Percentiles rank a stretch among this genome's conserved stretches.
Evolutionary conservation across 768 basidiomycete genomes (phyloP).

Genomic region (Fibroporia radiculosa): DNA sequence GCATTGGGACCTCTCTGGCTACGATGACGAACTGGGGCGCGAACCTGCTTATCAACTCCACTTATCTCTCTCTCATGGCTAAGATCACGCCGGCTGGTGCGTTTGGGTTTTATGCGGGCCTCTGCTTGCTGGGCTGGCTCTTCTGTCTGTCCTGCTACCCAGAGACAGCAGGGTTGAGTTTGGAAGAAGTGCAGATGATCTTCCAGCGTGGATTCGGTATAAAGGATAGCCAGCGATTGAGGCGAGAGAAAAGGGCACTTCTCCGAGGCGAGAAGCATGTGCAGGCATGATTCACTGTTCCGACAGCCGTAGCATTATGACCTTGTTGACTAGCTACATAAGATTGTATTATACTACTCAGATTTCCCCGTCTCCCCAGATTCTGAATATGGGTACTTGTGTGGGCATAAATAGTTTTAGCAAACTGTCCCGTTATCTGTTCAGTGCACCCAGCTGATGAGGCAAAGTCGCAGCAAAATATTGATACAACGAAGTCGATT

Average conservation of each 20-base stretch:
- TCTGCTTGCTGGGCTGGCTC: conserved; percentile 61
- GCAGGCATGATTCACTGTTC: neutral
- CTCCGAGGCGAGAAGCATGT: neutral
- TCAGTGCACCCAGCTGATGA: too few species aligned
- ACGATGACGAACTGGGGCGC: conserved; percentile 75
- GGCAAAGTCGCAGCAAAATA: too few species aligned
- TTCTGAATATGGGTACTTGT: neutral
- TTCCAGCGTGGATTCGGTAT: conserved; percentile 63
- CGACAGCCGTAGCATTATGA: too few species aligned
- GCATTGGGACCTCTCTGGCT: conserved; percentile 66
- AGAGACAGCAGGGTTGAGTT: conserved; percentile 67
- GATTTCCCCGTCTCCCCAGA: neutral
- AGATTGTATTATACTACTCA: too few species aligned
- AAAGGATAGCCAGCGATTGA: conserved; percentile 42
- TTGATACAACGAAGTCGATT: too few species aligned
- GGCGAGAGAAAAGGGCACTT: conserved; percentile 33
- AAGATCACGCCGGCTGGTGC: conserved; percentile 67
- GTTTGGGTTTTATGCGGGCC: conserved; percentile 69
- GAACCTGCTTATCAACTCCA: conserved; percentile 71
- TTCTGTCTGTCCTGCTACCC: conserved; percentile 71
- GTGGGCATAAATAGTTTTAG: too few species aligned
- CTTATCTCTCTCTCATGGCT: conserved; percentile 74
- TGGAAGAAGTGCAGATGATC: conserved; percentile 59
- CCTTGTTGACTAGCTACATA: too few species aligned
- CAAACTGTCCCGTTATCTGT: too few species aligned